Evolutionary conservation across 2,329 filamentous ascomycete species (phyloP).

Genomic region (Aspergillus ustus): DNA sequence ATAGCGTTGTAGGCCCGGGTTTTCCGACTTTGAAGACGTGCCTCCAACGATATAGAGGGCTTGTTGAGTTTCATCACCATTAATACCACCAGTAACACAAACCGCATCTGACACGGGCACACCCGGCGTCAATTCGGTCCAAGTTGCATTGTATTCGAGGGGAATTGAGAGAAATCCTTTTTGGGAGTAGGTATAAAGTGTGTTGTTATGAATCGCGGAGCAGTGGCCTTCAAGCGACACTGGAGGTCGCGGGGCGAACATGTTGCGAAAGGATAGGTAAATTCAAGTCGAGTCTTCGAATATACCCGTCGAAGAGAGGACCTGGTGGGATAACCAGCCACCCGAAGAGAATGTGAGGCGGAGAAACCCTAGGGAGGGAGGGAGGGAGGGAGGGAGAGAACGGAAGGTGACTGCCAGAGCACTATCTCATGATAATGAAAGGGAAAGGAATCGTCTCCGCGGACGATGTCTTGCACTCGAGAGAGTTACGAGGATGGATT

Average conservation of each 20-base stretch:
- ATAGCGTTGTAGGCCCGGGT: constrained; percentile 76
- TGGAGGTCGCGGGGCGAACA: constrained; percentile 74
- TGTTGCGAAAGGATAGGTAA: constrained; percentile 43
- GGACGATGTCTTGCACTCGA: constrained; percentile 15
- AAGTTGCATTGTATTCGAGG: constrained; percentile 71
- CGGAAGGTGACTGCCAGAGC: constrained; percentile 40
- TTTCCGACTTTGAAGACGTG: constrained; percentile 59
- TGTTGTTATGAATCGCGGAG: constrained; percentile 78
- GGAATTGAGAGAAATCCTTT: constrained; percentile 75
- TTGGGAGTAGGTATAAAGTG: constrained; percentile 80
- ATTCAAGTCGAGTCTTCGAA: constrained; percentile 25
- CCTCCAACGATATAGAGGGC: constrained; percentile 85
- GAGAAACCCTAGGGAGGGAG: constrained; percentile 17
- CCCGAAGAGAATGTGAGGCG: constrained; percentile 18
- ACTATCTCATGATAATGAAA: constrained; percentile 39
- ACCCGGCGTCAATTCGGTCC: constrained; percentile 69
- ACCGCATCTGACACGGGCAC: constrained; percentile 73
- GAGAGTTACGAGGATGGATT: constrained; percentile 6
- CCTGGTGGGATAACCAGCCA: constrained; percentile 32
- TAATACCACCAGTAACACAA: constrained; percentile 73
- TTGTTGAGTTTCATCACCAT: constrained; percentile 60
- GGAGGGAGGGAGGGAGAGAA: constrained; percentile 26
- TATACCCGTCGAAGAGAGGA: constrained; percentile 37
- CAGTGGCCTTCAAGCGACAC: constrained; percentile 76
- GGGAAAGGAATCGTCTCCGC: constrained; percentile 8